phyloP scores from a whole-genome alignment of 257 asterid species.

The Verbascum thapsus region DNA sequence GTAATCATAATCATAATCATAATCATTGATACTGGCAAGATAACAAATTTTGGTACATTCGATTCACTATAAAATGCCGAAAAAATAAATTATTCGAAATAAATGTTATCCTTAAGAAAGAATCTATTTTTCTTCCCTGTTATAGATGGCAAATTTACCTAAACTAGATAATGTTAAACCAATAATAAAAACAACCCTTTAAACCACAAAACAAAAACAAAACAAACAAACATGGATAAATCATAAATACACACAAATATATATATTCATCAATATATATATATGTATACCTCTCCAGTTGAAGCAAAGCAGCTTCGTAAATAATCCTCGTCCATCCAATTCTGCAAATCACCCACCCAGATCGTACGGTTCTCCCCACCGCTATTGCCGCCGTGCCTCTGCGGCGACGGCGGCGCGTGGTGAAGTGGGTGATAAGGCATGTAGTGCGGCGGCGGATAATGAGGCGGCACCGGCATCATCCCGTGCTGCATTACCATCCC shows the following conservation, averaged over 20 bases:
- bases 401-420: slow-evolving; percentile 46
- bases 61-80: too few relatives aligned
- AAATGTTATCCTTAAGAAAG: too few relatives aligned
- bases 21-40: too few relatives aligned
- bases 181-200: background rate
- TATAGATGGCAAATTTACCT: slow-evolving; percentile 8
- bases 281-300: slow-evolving; percentile 65
- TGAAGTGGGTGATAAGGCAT: slow-evolving; percentile 62
- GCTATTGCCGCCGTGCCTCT: slow-evolving; percentile 30
- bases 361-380: slow-evolving; percentile 83
- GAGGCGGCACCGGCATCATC: slow-evolving; percentile 70
- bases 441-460: slow-evolving; percentile 69
- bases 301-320: slow-evolving; percentile 90
- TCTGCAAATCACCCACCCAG: slow-evolving; percentile 95
- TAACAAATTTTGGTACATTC: too few relatives aligned
- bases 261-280: background rate
- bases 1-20: too few relatives aligned
- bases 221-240: too few relatives aligned
- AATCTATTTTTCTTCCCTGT: too few relatives aligned
- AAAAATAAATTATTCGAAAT: too few relatives aligned
- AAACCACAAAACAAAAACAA: background rate
- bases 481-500: slow-evolving; percentile 88
- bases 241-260: background rate
- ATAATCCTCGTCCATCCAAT: slow-evolving; percentile 99
- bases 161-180: background rate